phyloP scores from a whole-genome alignment of 23 red algal species.

The Gracilaria gracilis region DNA sequence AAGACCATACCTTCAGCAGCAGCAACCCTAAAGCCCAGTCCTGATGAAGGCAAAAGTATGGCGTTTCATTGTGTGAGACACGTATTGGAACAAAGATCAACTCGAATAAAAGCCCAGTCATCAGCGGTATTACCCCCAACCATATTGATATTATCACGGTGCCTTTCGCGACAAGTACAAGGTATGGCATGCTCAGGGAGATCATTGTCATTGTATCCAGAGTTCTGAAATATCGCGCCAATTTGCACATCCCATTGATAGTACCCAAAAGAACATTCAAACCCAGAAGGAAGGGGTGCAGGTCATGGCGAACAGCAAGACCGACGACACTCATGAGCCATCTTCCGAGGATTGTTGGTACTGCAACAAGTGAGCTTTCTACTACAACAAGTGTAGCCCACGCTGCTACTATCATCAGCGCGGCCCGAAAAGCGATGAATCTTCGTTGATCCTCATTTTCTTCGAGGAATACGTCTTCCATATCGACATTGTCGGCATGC shows the following conservation, averaged over 20 bases:
- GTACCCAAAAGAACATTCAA: slow-evolving; percentile 53
- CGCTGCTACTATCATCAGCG: slow-evolving; percentile 64
- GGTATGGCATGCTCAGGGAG: slow-evolving; percentile 43
- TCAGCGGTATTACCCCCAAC: slow-evolving; percentile 71
- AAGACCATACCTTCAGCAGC: slow-evolving; percentile 66
- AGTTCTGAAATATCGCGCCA: slow-evolving; percentile 42
- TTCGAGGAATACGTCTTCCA: background rate
- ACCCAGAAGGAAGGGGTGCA: slow-evolving; percentile 77
- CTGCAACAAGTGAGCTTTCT: slow-evolving; percentile 45
- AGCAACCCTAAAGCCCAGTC: slow-evolving; percentile 83
- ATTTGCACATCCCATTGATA: slow-evolving; percentile 8
- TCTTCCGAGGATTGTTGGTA: slow-evolving; percentile 74
- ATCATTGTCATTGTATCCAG: slow-evolving; percentile 50
- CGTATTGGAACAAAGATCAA: slow-evolving; percentile 74
- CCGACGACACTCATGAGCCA: slow-evolving; percentile 59
- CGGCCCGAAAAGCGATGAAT: slow-evolving; percentile 31
- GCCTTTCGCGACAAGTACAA: slow-evolving; percentile 41
- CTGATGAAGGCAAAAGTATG: slow-evolving; percentile 74
- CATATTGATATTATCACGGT: slow-evolving; percentile 65
- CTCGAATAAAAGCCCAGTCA: slow-evolving; percentile 76
- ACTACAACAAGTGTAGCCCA: slow-evolving; percentile 73
- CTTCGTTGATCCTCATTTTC: background rate
- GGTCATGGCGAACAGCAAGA: slow-evolving; percentile 70
- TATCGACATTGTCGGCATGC: background rate
- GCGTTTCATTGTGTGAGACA: slow-evolving; percentile 61